phyloP scores from a whole-genome alignment of 169 alveolate genomes.

The Plasmodium cynomolgi region DNA sequence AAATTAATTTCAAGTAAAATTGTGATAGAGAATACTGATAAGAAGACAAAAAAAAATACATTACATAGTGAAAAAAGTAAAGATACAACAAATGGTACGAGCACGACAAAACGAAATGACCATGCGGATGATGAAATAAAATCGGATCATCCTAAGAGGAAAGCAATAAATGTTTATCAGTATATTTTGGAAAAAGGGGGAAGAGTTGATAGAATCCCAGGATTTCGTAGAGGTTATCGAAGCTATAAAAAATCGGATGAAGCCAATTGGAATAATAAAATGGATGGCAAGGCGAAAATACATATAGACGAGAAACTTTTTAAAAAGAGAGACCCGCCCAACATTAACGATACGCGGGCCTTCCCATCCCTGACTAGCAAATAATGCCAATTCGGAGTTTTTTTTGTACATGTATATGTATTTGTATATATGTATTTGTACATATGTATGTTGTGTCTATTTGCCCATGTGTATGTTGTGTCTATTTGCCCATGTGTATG shows the following conservation, averaged over 20 bases:
- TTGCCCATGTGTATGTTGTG: background rate
- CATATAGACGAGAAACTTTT: slow-evolving; percentile 56
- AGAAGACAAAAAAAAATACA: slow-evolving; percentile 25
- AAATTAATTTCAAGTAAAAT: slow-evolving; percentile 31
- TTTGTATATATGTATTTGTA: slow-evolving; percentile 12
- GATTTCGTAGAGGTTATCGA: slow-evolving; percentile 57
- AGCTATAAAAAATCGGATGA: slow-evolving; percentile 34
- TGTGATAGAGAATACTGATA: slow-evolving; percentile 14
- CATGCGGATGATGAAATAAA: slow-evolving; percentile 19
- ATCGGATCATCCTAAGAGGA: slow-evolving; percentile 58
- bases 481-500: background rate
- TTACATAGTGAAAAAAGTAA: slow-evolving; percentile 16
- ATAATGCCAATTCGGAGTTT: background rate
- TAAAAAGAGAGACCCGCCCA: slow-evolving; percentile 74
- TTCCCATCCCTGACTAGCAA: slow-evolving; percentile 69
- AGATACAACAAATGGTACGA: background rate
- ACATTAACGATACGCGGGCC: slow-evolving; percentile 69
- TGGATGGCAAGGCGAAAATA: slow-evolving; percentile 15
- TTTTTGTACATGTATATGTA: slow-evolving; percentile 15
- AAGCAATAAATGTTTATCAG: slow-evolving; percentile 71
- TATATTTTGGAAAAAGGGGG: slow-evolving; percentile 66
- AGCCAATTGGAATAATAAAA: slow-evolving; percentile 29
- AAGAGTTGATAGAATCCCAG: slow-evolving; percentile 64
- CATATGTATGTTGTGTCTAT: background rate
- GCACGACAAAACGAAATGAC: slow-evolving; percentile 5